These are phyloP conservation scores for Ustilago lituana DNA, from an alignment of 1,284 basidiomycete genomes.

Conservation along the genomic window DNA sequence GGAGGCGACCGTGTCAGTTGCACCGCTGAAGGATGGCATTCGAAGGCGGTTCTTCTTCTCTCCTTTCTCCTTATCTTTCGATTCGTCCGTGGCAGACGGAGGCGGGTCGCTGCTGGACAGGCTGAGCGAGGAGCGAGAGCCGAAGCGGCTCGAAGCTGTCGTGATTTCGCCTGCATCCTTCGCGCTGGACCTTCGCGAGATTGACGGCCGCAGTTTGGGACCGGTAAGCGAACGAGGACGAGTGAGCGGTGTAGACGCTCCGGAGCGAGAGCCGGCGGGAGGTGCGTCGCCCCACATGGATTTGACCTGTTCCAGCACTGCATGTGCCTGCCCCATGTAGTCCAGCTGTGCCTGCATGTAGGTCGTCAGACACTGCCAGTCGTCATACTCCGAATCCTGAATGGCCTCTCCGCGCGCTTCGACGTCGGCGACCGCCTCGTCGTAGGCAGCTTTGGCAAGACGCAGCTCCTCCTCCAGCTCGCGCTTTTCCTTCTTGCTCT, in stretches of 20 bases:
- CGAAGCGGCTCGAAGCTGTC: conserved; percentile 13
- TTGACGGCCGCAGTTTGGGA: conserved; percentile 18
- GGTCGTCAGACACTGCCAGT: conserved; percentile 46
- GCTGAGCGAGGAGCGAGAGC: conserved; percentile 29
- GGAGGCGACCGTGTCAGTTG: conserved; percentile 32
- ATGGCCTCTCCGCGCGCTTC: conserved; percentile 49
- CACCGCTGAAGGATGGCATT: conserved; percentile 42
- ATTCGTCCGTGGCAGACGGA: conserved; percentile 4
- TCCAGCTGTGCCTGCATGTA: conserved; percentile 55
- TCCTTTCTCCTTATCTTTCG: conserved; percentile 13
- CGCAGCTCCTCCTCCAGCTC: conserved; percentile 59
- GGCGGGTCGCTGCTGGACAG: conserved; percentile 16
- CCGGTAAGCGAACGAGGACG: conserved; percentile 15
- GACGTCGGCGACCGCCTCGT: conserved; percentile 55
- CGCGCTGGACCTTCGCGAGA: conserved; percentile 27
- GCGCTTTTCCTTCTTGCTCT: conserved; percentile 61
- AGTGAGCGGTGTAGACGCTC: conserved; percentile 7
- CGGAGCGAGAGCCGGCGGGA: conserved; percentile 4
- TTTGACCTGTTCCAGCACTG: conserved; percentile 53
- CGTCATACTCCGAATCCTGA: conserved; percentile 52
- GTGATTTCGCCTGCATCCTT: conserved; percentile 22
- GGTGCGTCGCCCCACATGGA: conserved; percentile 25
- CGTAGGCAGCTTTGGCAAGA: conserved; percentile 53
- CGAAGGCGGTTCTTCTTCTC: conserved; percentile 30
- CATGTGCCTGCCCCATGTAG: conserved; percentile 49